A percentile compares a stretch with the other conserved stretches of the same genome.
phyloP scores from a whole-genome alignment of 2,329 filamentous ascomycete species.

The Emericellopsis atlantica region DNA sequence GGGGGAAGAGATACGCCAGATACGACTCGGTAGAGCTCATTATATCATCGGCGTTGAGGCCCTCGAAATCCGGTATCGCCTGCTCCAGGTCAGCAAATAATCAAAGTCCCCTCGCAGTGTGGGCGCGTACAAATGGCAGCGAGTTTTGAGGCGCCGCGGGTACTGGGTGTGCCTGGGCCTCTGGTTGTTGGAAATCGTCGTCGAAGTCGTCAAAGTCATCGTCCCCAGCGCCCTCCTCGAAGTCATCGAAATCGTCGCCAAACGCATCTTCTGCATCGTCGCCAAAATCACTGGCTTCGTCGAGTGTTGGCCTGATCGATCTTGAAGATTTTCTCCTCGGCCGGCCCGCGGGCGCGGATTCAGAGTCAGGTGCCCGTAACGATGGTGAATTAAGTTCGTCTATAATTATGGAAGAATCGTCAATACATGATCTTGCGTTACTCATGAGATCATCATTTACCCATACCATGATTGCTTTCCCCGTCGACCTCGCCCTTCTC shows the following conservation, averaged over 20 bases:
- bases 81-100: slow-evolving; percentile 19
- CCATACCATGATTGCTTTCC: slow-evolving; percentile 14
- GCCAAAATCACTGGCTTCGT: slow-evolving; percentile 14
- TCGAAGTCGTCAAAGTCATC: slow-evolving; percentile 59
- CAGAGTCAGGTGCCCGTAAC: not conserved
- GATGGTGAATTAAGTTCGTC: not conserved
- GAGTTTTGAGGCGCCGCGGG: slow-evolving; percentile 21
- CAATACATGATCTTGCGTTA: not conserved
- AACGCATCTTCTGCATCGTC: slow-evolving; percentile 32
- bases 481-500: slow-evolving; percentile 14
- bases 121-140: slow-evolving; percentile 30
- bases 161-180: slow-evolving; percentile 17
- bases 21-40: slow-evolving; percentile 50
- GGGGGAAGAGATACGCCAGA: slow-evolving; percentile 52
- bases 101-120: too few species aligned
- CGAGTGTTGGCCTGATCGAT: slow-evolving; percentile 1
- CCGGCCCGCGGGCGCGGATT: not conserved
- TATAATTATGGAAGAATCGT: not conserved
- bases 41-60: slow-evolving; percentile 48
- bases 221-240: slow-evolving; percentile 43
- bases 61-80: slow-evolving; percentile 57
- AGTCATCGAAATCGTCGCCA: slow-evolving; percentile 50
- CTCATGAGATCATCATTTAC: not conserved
- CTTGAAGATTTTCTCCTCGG: slow-evolving; percentile 1
- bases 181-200: slow-evolving; percentile 53